phyloP scores from a whole-genome alignment of 1,284 basidiomycete species.

The Bjerkandera adusta region DNA sequence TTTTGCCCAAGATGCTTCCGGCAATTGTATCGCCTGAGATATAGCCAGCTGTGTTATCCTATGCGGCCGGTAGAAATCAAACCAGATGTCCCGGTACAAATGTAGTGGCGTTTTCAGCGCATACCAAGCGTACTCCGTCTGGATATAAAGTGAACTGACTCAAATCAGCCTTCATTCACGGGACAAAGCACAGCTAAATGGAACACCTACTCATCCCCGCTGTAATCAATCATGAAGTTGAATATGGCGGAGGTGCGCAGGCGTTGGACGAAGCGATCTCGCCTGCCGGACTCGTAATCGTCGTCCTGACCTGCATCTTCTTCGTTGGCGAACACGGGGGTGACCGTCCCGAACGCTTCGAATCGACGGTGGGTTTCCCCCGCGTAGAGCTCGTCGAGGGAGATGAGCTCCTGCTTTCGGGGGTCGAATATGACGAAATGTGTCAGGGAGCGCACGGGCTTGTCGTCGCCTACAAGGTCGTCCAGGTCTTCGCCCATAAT shows the following conservation, averaged over 20 bases:
- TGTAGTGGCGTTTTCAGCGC: conserved; percentile 46
- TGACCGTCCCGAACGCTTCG: conserved; percentile 36
- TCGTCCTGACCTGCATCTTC: conserved; percentile 46
- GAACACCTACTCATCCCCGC: conserved; percentile 33
- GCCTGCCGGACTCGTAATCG: conserved; percentile 23
- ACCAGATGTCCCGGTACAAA: conserved; percentile 43
- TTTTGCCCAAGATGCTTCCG: conserved; percentile 1
- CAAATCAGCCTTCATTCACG: background rate
- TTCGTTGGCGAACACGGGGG: conserved; percentile 34
- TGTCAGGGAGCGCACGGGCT: conserved; percentile 37
- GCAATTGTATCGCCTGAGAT: conserved; percentile 18
- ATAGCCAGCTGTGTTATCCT: conserved; percentile 45
- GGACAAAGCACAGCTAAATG: background rate
- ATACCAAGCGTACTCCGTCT: conserved; percentile 62
- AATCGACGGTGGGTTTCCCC: conserved; percentile 18
- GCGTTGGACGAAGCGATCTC: conserved; percentile 28
- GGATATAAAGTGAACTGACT: conserved; percentile 55
- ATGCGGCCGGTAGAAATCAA: conserved; percentile 47
- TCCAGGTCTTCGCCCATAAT: conserved; percentile 18
- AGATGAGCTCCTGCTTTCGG: conserved; percentile 25
- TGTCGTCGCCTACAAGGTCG: conserved; percentile 14
- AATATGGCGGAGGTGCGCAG: conserved; percentile 35
- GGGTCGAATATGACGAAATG: conserved; percentile 42
- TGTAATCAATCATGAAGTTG: conserved; percentile 35
- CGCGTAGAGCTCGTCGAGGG: conserved; percentile 31